Evolutionary conservation across 495 filamentous ascomycete species (phyloP).

Genomic region (Podospora sp.): DNA sequence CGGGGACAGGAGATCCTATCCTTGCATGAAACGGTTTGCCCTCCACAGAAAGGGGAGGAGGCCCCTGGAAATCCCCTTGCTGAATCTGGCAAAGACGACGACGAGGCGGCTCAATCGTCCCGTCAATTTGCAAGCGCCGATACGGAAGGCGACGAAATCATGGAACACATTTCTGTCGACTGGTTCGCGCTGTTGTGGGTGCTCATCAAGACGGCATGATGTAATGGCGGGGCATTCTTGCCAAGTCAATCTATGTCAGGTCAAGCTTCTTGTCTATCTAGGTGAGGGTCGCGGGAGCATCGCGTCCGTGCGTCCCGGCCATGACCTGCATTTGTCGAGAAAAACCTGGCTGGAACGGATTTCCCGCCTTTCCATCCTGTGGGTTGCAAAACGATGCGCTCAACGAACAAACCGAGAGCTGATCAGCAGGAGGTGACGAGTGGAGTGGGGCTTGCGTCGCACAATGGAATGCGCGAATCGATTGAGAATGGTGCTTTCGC

Average conservation of each 20-base stretch:
- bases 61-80: not conserved
- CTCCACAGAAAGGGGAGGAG: not conserved
- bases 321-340: not conserved
- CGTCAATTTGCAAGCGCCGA: not conserved
- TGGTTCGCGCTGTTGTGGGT: not conserved
- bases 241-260: constrained; percentile 17
- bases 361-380: not conserved
- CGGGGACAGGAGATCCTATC: constrained; percentile 5
- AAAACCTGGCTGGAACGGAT: not conserved
- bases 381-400: not conserved
- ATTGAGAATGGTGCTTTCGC: not conserved
- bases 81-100: not conserved
- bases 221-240: constrained; percentile 27
- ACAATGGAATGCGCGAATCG: not conserved
- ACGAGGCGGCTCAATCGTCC: not conserved
- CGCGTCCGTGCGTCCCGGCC: not conserved
- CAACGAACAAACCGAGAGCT: not conserved
- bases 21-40: constrained; percentile 16
- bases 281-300: not conserved
- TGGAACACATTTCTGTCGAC: not conserved
- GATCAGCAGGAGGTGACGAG: constrained; percentile 1
- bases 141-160: not conserved
- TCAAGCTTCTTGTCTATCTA: constrained; percentile 6
- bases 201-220: constrained; percentile 18
- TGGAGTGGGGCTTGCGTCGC: not conserved